Evolutionary conservation across 1,139 yeast species (phyloP).

Genomic region (Ashbya aceris): DNA sequence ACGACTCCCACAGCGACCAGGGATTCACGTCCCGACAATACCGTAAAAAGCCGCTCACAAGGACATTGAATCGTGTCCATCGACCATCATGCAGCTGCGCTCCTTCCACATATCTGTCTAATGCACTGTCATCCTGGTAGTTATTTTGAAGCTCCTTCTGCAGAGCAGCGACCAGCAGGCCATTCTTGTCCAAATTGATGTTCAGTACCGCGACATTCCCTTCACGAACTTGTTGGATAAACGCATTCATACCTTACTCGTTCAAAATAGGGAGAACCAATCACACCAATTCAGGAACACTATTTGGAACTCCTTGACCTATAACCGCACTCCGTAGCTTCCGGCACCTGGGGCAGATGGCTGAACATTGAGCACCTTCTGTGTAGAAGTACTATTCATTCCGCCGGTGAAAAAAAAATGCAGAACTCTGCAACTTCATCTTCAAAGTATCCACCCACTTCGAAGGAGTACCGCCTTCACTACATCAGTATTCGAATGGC

Average conservation of each 20-base stretch:
- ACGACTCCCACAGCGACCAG: conserved; percentile 27
- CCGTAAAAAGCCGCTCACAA: conserved; percentile 21
- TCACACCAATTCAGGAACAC: too few species aligned
- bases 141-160: conserved; percentile 19
- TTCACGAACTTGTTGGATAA: conserved; percentile 9
- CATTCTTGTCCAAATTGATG: conserved; percentile 17
- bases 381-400: too few species aligned
- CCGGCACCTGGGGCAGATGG: too few species aligned
- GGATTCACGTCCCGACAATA: conserved; percentile 27
- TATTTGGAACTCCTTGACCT: too few species aligned
- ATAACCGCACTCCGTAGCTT: too few species aligned
- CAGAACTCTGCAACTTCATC: too few species aligned
- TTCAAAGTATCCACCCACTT: too few species aligned
- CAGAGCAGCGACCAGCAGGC: conserved; percentile 18
- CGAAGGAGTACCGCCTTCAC: too few species aligned
- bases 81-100: conserved; percentile 14
- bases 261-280: too few species aligned
- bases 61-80: conserved; percentile 27
- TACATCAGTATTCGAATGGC: too few species aligned
- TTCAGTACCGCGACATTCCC: conserved; percentile 7
- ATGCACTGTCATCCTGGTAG: conserved; percentile 9
- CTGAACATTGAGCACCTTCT: too few species aligned
- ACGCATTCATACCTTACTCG: conserved; percentile 5
- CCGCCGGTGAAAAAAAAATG: too few species aligned
- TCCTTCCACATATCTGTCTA: conserved; percentile 19